Evolutionary conservation across 768 basidiomycete genomes (phyloP).

Genomic region (Rhizopogon vinicolor): DNA sequence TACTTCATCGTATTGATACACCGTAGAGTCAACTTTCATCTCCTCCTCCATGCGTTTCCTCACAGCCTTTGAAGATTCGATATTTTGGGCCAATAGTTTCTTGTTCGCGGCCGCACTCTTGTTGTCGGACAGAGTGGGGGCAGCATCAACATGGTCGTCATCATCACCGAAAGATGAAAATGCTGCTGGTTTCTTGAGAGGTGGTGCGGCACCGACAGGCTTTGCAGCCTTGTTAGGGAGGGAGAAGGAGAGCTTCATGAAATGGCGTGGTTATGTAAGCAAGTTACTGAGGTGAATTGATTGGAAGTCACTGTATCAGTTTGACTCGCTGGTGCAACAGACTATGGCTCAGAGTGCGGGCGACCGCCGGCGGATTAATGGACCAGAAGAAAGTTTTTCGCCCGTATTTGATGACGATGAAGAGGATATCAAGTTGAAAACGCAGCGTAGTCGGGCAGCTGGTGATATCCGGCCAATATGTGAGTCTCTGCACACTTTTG

Average conservation of each 20-base stretch:
- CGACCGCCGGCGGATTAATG: constrained; percentile 87
- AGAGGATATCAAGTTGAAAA: constrained; percentile 11
- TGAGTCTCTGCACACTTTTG: constrained; percentile 24
- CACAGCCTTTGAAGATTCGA: constrained; percentile 55
- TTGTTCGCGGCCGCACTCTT: constrained; percentile 45
- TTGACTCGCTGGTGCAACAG: not conserved
- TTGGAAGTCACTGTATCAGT: not conserved
- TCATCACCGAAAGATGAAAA: constrained; percentile 60
- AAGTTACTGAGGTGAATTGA: not conserved
- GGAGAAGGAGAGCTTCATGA: constrained; percentile 91
- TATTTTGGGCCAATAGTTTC: constrained; percentile 52
- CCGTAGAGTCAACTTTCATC: constrained; percentile 70
- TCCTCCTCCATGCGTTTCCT: constrained; percentile 78
- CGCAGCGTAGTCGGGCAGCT: constrained; percentile 42
- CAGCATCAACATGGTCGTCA: constrained; percentile 50
- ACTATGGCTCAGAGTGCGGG: constrained; percentile 52
- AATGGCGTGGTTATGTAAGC: constrained; percentile 16
- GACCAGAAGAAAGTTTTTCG: constrained; percentile 77
- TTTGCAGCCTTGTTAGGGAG: constrained; percentile 52
- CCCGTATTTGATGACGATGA: constrained; percentile 52
- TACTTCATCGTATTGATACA: constrained; percentile 95
- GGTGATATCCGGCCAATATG: constrained; percentile 84
- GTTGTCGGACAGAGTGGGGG: constrained; percentile 39
- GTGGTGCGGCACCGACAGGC: constrained; percentile 46
- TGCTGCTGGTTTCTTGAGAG: constrained; percentile 55